Evolutionary conservation across 495 filamentous ascomycete genomes (phyloP).

Genomic region (Apiosordaria backusii): DNA sequence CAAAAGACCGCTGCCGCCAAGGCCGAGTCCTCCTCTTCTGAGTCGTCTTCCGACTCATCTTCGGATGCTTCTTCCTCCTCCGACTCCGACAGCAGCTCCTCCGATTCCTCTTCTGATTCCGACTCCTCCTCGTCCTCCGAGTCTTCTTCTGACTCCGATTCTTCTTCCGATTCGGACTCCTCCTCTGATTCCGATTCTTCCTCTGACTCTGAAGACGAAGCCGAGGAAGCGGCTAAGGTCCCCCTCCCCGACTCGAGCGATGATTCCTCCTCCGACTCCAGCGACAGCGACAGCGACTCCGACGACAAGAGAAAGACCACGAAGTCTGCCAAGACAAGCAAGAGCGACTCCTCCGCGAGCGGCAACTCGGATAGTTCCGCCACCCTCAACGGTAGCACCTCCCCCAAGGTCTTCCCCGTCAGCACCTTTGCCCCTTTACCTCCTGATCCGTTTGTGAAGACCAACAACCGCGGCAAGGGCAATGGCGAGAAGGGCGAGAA

Average conservation of each 20-base stretch:
- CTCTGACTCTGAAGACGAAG: slow-evolving; percentile 41
- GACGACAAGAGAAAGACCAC: slow-evolving; percentile 28
- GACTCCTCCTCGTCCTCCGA: slow-evolving; percentile 30
- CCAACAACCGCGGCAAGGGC: slow-evolving; percentile 46
- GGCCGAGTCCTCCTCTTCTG: slow-evolving; percentile 30
- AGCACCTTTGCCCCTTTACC: slow-evolving; percentile 43
- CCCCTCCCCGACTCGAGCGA: slow-evolving; percentile 44
- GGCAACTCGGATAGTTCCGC: slow-evolving; percentile 37
- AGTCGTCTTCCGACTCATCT: slow-evolving; percentile 42
- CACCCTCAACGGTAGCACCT: slow-evolving; percentile 40
- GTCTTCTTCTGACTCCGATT: slow-evolving; percentile 13
- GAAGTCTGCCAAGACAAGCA: slow-evolving; percentile 25
- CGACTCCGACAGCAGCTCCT: slow-evolving; percentile 4
- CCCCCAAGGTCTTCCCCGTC: slow-evolving; percentile 39
- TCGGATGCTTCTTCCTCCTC: slow-evolving; percentile 38
- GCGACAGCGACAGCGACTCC: slow-evolving; percentile 36
- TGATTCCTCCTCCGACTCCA: slow-evolving; percentile 34
- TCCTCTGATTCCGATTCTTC: slow-evolving; percentile 28
- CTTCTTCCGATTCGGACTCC: slow-evolving; percentile 29
- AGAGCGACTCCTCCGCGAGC: slow-evolving; percentile 12
- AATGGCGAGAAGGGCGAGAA: slow-evolving; percentile 44
- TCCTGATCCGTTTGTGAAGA: slow-evolving; percentile 44
- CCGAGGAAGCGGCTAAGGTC: slow-evolving; percentile 51
- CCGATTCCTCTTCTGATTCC: slow-evolving; percentile 25
- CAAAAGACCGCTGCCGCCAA: slow-evolving; percentile 21